Evolutionary conservation across 352 stramenopile genomes (phyloP).

Genomic region (Elongisporangium anandrum): DNA sequence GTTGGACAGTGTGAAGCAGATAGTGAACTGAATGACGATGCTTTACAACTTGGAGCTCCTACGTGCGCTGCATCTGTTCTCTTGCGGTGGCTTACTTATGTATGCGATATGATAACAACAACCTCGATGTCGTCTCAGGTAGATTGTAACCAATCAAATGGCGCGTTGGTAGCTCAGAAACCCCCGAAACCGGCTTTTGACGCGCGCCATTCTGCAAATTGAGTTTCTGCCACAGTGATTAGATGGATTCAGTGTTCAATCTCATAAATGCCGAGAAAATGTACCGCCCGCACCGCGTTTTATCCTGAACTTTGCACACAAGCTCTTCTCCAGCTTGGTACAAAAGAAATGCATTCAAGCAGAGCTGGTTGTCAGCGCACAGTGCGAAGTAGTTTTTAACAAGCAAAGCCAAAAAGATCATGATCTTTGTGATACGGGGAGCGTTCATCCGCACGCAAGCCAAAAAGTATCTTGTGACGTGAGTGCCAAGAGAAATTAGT

Average conservation of each 20-base stretch:
- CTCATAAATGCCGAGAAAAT: background rate
- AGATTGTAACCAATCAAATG: background rate
- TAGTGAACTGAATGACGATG: background rate
- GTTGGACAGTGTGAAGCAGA: background rate
- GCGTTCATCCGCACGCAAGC: background rate
- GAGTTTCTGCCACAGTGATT: background rate
- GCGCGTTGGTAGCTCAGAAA: background rate
- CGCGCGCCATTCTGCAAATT: background rate
- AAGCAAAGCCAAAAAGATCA: background rate
- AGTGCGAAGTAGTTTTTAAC: background rate
- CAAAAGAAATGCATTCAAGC: no score
- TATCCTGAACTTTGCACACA: no score
- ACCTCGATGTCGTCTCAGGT: background rate
- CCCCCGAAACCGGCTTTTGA: background rate
- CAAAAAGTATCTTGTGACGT: background rate
- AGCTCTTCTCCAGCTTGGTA: no score
- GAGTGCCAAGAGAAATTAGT: background rate
- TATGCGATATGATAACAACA: background rate
- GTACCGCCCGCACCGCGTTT: background rate
- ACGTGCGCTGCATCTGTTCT: background rate
- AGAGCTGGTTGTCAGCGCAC: background rate
- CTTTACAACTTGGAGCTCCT: background rate
- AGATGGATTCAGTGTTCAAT: no score
- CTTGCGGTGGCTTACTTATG: background rate
- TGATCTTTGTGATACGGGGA: background rate